Conservation (phyloP, 805 yeast species). For the Kazachstania martiniae region DNA sequence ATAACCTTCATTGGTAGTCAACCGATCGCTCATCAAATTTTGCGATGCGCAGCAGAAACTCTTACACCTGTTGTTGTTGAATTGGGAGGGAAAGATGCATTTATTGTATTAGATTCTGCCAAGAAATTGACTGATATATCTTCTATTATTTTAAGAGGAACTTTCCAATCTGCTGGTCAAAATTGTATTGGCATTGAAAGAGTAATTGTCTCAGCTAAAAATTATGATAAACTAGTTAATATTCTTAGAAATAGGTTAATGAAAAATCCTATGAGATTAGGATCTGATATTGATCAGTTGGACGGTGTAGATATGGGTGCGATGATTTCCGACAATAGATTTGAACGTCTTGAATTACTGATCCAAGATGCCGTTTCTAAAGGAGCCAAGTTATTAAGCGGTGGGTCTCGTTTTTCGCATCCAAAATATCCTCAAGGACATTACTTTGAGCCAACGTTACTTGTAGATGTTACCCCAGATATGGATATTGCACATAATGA, state of each 20-base stretch:
- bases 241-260: conserved; percentile 49
- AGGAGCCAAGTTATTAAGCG: conserved; percentile 74
- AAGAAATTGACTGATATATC: conserved; percentile 44
- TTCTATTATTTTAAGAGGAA: conserved; percentile 84
- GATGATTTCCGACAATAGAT: conserved; percentile 70
- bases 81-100: conserved; percentile 93
- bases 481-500: conserved; percentile 83
- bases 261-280: conserved; percentile 46
- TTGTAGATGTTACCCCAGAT: conserved; percentile 65
- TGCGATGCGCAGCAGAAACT: conserved; percentile 70
- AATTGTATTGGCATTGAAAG: conserved; percentile 97
- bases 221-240: conserved; percentile 52
- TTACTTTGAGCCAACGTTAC: conserved; percentile 81
- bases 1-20: conserved; percentile 94
- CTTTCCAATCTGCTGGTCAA: conserved; percentile 96
- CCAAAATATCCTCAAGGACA: conserved; percentile 95
- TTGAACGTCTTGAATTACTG: conserved; percentile 53
- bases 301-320: conserved; percentile 96
- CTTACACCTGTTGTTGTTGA: conserved; percentile 93
- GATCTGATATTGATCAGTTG: conserved; percentile 85
- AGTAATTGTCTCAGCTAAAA: conserved; percentile 65
- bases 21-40: conserved; percentile 85
- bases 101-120: conserved; percentile 75
- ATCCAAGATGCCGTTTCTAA: conserved; percentile 61
- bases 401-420: conserved; percentile 73